Evolutionary conservation across 768 basidiomycete genomes (phyloP), one percentile per base, ranked within the genome.

Genomic region (Pleurotus ostreatus): DNA sequence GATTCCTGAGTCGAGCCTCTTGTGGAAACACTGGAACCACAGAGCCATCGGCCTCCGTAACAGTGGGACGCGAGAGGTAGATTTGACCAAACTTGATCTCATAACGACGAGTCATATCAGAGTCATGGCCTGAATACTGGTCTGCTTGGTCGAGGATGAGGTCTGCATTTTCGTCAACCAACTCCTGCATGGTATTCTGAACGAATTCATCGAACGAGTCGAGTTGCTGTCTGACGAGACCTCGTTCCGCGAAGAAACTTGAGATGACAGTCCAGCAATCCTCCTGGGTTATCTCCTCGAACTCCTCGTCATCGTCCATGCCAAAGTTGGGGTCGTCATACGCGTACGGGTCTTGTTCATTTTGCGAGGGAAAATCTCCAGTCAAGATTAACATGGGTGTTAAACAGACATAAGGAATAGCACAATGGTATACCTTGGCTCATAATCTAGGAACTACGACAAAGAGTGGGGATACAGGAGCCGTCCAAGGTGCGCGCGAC

Each of bases 151-250:
- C 96, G 47, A 99, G 78, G 61, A 96, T 94, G 66, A 99, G 84
- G 64, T 93, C 92, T n/a, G 88, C 75, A 61, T 92, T 92, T 74
- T 99, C 97, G 69, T 98, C 97, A 18, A 99, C 95, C 22, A 99
- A 80, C 69, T 98, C 97, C 72, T 98, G 96, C 94, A 99, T 97
- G 12, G 94, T 98, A 64, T 98, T 98, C 68, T 98, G 94, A 34
- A 99, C 92, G 66, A 98, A 99, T 74, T 98, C 96, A 69, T 99
- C 94, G 72, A 96, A 99, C 9, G 92, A 95, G 74, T 96, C 94
- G 54, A 98, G 84, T 69, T 99, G 97, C 69, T 99, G 97, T 47
- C 93, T 85, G 53, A 98, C 97, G 59, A 99, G 88, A 73, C 96
- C 96, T 71, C 96, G 97, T 70, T 94, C 91, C 60, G 93, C 88